These are phyloP conservation scores for Manihot esculenta DNA, from an alignment of 441 rosid species.

Conservation along the genomic window DNA sequence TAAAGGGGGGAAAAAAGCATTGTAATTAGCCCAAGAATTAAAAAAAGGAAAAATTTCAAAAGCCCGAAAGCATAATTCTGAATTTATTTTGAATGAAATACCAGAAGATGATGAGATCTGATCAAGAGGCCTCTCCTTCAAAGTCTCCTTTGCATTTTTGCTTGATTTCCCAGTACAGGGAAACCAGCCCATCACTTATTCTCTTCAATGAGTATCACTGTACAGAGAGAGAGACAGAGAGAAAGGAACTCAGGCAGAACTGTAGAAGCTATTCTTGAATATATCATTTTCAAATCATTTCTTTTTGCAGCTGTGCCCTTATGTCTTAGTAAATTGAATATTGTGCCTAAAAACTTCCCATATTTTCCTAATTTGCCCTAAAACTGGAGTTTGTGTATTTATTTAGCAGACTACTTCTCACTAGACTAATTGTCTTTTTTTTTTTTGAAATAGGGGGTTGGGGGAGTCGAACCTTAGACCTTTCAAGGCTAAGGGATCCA, in stretches of 20 bases:
- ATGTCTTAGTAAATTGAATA: conserved; percentile 1
- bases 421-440: no score
- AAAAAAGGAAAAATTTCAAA: conserved; percentile 2
- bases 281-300: not conserved
- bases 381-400: not conserved
- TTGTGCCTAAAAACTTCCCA: not conserved
- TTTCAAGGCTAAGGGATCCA: no score
- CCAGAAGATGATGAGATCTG: conserved; percentile 62
- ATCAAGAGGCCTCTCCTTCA: conserved; percentile 35
- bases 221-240: not conserved
- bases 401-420: no score
- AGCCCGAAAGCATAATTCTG: not conserved
- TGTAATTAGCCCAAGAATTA: not conserved
- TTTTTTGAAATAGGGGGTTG: no score
- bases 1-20: not conserved
- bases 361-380: not conserved
- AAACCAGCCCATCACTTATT: conserved; percentile 50
- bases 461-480: no score
- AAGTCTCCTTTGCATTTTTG: conserved; percentile 35
- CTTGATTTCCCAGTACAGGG: conserved; percentile 49
- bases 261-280: not conserved
- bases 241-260: conserved; percentile 17
- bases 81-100: conserved; percentile 17
- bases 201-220: conserved; percentile 16
- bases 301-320: conserved; percentile 17